Base-by-base conservation (phyloP, 1,139 yeast genomes). In the Nakaseomyces delphensis region DNA sequence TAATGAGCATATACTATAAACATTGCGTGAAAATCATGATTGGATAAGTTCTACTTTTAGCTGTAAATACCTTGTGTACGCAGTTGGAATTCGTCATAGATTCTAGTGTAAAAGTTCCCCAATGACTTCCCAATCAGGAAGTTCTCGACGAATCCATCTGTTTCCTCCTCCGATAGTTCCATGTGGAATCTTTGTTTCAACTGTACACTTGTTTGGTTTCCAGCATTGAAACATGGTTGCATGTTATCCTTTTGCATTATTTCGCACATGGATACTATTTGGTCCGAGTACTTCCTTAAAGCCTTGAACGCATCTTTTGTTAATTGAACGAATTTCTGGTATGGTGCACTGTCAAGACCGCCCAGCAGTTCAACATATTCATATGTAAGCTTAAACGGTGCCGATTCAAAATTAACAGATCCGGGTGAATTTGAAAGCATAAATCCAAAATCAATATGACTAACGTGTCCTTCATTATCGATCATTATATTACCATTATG, bases 401-500 rank as follows among this genome's bases (percentile, higher is more conserved):
- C 96, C 1, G 96, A 94, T 58, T 91, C 98, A 62, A 91, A 87
- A 0, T 96, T 96, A 43, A 91, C 86, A 45, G 95, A 82, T 2
- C 97, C 97, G 0, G 98, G 98, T 0, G 96, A 82, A 56, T 91
- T 91, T 0, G 96, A 85, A 4, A 91, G 68, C 56, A 91, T 65
- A 59, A 87, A 91, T 0, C 98, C 98, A 67, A 91, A 91, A 65
- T 91, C 98, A 53, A 91, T 91, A 60, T 91, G 98, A 39, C 87
- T 80, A 11, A 91, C 82, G 59, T 91, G 97, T 0, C 98, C 98
- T 51, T 89, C 95, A 48, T 80, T 78, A 59, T 91, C 98, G 14
- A 91, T 66, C 83, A 91, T 81, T 39, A 91, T 89, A 62, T 91
- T 91, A 56, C 98, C 98, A 61, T 91, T 91, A 58, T 91, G 98